Evolutionary conservation across 2,329 filamentous ascomycete genomes (phyloP).

Genomic region (Zopfia rhizophila): DNA sequence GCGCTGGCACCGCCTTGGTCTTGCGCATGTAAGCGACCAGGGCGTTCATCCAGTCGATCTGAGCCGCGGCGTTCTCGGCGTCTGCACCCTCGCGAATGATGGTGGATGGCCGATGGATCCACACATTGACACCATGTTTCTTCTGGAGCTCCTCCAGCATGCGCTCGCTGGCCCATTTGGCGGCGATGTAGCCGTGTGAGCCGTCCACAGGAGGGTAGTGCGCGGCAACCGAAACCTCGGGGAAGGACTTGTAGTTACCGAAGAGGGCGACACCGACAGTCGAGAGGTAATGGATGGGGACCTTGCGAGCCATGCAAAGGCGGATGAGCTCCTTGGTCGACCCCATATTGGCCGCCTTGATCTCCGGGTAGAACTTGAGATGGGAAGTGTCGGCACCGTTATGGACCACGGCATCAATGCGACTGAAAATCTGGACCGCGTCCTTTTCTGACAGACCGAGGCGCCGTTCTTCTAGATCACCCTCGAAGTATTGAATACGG

Average conservation of each 20-base stretch:
- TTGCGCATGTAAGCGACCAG: slow-evolving; percentile 13
- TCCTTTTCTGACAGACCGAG: slow-evolving; percentile 17
- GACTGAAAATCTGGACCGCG: slow-evolving; percentile 3
- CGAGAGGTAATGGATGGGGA: slow-evolving; percentile 24
- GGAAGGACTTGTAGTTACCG: slow-evolving; percentile 5
- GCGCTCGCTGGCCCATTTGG: slow-evolving; percentile 12
- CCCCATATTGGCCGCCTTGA: slow-evolving; percentile 12
- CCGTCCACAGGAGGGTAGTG: not conserved
- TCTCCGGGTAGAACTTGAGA: slow-evolving; percentile 11
- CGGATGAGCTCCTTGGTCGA: slow-evolving; percentile 11
- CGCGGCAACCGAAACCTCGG: slow-evolving; percentile 4
- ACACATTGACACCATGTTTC: too few species aligned
- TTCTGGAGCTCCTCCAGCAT: slow-evolving; percentile 13
- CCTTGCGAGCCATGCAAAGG: not conserved
- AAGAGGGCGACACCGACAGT: slow-evolving; percentile 12
- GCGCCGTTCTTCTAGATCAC: slow-evolving; percentile 16
- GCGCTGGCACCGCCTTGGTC: slow-evolving; percentile 10
- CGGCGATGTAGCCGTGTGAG: slow-evolving; percentile 11
- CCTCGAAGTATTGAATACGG: too few species aligned
- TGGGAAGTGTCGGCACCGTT: slow-evolving; percentile 28
- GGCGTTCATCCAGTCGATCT: slow-evolving; percentile 14
- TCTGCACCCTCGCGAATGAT: slow-evolving; percentile 20
- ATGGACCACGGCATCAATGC: slow-evolving; percentile 27
- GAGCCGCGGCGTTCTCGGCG: slow-evolving; percentile 4
- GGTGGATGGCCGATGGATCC: slow-evolving; percentile 41